Conservation (phyloP, 306 rosid species). For the Begonia fuchsioides region DNA sequence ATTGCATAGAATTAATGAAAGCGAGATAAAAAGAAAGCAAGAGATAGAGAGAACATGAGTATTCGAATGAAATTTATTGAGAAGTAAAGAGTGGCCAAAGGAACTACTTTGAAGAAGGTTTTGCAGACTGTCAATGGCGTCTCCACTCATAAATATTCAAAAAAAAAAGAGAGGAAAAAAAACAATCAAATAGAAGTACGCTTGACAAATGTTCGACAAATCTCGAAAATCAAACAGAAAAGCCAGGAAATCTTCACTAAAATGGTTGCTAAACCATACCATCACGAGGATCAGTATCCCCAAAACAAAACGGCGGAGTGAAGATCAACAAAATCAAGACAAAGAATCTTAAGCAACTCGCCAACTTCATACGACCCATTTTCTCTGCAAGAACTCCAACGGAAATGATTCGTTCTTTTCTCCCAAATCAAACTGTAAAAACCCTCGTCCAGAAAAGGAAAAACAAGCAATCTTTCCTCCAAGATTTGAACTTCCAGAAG, state of each 20-base stretch:
- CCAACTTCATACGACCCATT: slow-evolving; percentile 35
- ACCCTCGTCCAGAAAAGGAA: no score
- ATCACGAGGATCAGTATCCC: slow-evolving; percentile 57
- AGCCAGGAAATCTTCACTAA: neutral
- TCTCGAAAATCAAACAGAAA: slow-evolving; percentile 14
- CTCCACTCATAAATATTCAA: no score
- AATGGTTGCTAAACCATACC: slow-evolving; percentile 23
- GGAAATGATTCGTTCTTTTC: no score
- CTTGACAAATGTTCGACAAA: slow-evolving; percentile 5
- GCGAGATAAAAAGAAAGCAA: no score
- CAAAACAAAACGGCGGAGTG: slow-evolving; percentile 26
- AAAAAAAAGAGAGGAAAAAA: no score
- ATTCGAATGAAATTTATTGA: no score
- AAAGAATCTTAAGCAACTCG: slow-evolving; percentile 21
- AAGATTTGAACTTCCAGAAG: no score
- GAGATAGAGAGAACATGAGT: no score
- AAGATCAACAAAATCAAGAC: slow-evolving; percentile 31
- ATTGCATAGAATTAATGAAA: no score
- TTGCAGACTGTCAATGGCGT: neutral
- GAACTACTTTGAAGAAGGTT: neutral
- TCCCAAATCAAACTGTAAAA: no score
- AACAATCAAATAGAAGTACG: neutral
- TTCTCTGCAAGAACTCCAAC: slow-evolving; percentile 6
- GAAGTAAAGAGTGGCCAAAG: neutral
- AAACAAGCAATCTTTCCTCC: no score